Evolutionary conservation across 495 filamentous ascomycete species (phyloP).

Genomic region (Usnea hakonensis): DNA sequence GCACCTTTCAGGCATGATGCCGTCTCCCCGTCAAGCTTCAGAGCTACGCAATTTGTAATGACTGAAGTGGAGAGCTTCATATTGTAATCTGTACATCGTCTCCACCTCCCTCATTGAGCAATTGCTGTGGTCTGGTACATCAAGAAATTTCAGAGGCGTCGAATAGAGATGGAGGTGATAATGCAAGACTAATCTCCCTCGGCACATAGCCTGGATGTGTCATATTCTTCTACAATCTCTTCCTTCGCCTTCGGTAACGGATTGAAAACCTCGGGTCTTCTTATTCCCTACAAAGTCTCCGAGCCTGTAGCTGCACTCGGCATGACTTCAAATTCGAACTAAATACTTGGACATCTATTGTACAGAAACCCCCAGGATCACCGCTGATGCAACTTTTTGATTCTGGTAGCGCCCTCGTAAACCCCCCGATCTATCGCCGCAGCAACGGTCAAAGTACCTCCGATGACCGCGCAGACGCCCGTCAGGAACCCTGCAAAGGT

Average conservation of each 20-base stretch:
- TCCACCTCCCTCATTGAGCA: not conserved
- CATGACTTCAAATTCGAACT: not conserved
- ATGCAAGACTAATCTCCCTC: not conserved
- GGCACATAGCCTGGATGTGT: not conserved
- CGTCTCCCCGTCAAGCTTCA: not conserved
- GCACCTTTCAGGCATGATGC: not conserved
- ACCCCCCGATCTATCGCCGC: conserved; percentile 85
- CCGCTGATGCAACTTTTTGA: conserved; percentile 67
- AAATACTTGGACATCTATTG: conserved; percentile 14
- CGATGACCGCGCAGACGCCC: conserved; percentile 88
- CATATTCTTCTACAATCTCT: too few species aligned
- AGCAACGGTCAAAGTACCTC: conserved; percentile 91
- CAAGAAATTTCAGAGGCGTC: not conserved
- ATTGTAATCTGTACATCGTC: not conserved
- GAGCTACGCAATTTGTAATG: not conserved
- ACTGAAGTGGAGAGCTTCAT: not conserved
- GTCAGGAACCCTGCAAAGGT: conserved; percentile 84
- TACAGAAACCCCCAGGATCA: conserved; percentile 19
- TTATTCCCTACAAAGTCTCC: not conserved
- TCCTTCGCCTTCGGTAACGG: not conserved
- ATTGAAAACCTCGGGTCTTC: not conserved
- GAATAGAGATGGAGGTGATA: not conserved
- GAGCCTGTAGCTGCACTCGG: not conserved
- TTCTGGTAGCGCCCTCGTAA: conserved; percentile 74
- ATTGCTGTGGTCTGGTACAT: not conserved